Percentiles rank a stretch among this genome's conserved stretches.
These are phyloP conservation scores for Alternaria hordeiaustralica DNA, from an alignment of 2,329 filamentous ascomycete species.

Conservation along the genomic window DNA sequence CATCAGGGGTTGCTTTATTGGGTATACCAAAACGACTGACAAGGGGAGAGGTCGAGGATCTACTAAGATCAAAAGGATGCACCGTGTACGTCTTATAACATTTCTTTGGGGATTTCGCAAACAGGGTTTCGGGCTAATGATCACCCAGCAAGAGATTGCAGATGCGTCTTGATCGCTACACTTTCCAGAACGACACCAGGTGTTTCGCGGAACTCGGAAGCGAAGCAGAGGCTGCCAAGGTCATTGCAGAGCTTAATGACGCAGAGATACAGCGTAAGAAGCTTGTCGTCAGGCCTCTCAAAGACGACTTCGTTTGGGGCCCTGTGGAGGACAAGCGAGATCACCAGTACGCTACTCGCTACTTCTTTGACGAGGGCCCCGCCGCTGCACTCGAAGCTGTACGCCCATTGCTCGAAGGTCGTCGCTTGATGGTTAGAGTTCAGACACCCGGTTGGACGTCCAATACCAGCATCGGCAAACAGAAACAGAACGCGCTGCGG, in stretches of 20 bases:
- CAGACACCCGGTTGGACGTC: conserved; percentile 27
- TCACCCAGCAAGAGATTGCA: conserved; percentile 22
- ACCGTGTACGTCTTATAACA: conserved; percentile 23
- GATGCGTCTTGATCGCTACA: conserved; percentile 29
- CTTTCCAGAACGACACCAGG: conserved; percentile 14
- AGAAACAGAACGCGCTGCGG: not conserved
- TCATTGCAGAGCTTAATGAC: conserved; percentile 11
- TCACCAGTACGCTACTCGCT: not conserved
- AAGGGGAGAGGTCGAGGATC: conserved; percentile 18
- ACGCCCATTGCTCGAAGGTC: conserved; percentile 23
- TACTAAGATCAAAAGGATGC: conserved; percentile 21
- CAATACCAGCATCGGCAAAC: not conserved
- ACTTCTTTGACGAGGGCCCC: conserved; percentile 15
- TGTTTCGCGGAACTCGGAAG: conserved; percentile 26
- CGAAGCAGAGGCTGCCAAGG: conserved; percentile 23
- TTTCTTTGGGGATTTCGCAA: not conserved
- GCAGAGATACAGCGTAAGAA: not conserved
- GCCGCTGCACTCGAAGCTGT: conserved; percentile 16
- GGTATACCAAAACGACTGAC: conserved; percentile 12
- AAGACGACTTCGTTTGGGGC: conserved; percentile 18
- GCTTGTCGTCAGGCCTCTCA: conserved; percentile 6
- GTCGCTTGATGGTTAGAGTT: conserved; percentile 25
- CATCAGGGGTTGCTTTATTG: conserved; percentile 17
- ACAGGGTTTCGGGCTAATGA: conserved; percentile 7
- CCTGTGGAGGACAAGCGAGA: not conserved